Conservation (phyloP, 495 filamentous ascomycete genomes). For the Aspergillus sclerotioniger region DNA sequence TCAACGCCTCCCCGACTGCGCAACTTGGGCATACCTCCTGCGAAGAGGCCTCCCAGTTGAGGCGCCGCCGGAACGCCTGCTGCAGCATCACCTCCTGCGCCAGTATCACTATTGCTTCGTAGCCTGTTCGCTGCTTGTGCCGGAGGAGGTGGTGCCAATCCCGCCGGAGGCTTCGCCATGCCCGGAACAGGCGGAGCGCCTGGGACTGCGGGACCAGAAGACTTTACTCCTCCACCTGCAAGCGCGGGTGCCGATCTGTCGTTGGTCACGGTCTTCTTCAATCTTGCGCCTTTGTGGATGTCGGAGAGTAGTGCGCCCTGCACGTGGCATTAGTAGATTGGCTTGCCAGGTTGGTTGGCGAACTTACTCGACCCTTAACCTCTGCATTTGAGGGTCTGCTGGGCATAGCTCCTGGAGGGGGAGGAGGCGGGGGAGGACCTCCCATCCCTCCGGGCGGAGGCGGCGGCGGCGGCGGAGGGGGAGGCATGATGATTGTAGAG, state of each 20-base stretch:
- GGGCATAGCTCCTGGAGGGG: slow-evolving; percentile 46
- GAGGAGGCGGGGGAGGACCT: slow-evolving; percentile 70
- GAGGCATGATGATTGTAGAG: slow-evolving; percentile 51
- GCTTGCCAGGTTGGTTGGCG: not conserved
- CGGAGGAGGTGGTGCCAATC: slow-evolving; percentile 74
- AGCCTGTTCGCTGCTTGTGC: slow-evolving; percentile 54
- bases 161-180: slow-evolving; percentile 56
- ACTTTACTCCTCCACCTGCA: slow-evolving; percentile 51
- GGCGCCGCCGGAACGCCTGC: slow-evolving; percentile 59
- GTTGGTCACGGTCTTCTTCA: slow-evolving; percentile 92
- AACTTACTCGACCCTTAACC: slow-evolving; percentile 56
- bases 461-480: slow-evolving; percentile 67
- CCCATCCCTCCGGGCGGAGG: slow-evolving; percentile 61
- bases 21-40: slow-evolving; percentile 92
- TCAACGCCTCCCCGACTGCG: slow-evolving; percentile 85
- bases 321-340: slow-evolving; percentile 29
- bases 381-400: slow-evolving; percentile 44
- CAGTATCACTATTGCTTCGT: slow-evolving; percentile 80
- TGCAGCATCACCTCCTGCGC: slow-evolving; percentile 40
- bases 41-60: slow-evolving; percentile 86
- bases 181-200: slow-evolving; percentile 83
- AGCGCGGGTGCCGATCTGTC: slow-evolving; percentile 86
- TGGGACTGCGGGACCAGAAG: slow-evolving; percentile 57
- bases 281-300: slow-evolving; percentile 74
- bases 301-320: slow-evolving; percentile 88